These are phyloP conservation scores for Xylariaceae sp. DNA, from an alignment of 2,329 filamentous ascomycete genomes.

Conservation along the genomic window DNA sequence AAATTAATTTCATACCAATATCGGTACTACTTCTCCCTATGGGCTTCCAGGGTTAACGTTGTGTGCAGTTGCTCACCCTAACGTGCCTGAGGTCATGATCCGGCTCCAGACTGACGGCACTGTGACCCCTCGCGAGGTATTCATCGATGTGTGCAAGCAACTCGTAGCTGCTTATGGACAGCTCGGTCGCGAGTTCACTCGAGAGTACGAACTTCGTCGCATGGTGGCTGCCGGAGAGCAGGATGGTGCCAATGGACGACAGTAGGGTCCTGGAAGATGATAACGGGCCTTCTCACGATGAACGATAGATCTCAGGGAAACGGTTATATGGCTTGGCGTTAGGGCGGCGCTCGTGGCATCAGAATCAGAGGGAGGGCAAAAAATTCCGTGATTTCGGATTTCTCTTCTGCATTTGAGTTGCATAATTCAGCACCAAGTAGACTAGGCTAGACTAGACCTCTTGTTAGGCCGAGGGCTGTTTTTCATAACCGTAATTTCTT, in stretches of 20 bases:
- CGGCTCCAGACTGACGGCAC: conserved; percentile 91
- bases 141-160: conserved; percentile 79
- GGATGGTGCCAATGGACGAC: conserved; percentile 39
- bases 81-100: conserved; percentile 65
- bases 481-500: neutral
- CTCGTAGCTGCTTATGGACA: conserved; percentile 80
- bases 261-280: conserved; percentile 11
- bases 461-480: neutral
- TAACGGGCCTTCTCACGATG: conserved; percentile 12
- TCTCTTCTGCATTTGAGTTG: neutral
- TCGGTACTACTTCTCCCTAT: conserved; percentile 46
- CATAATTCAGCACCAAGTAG: neutral
- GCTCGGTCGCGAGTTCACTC: conserved; percentile 85
- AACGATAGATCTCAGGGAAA: conserved; percentile 12
- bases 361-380: neutral
- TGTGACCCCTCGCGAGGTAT: conserved; percentile 84
- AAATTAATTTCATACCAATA: conserved; percentile 35
- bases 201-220: conserved; percentile 87
- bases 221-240: conserved; percentile 72
- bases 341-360: neutral
- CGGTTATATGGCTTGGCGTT: conserved; percentile 25
- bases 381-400: neutral
- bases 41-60: conserved; percentile 31
- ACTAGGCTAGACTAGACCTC: neutral
- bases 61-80: conserved; percentile 58